Percentiles rank a stretch among this genome's conserved stretches.
phyloP scores from a whole-genome alignment of 2,329 filamentous ascomycete genomes.

The Arachnopeziza araneosa region DNA sequence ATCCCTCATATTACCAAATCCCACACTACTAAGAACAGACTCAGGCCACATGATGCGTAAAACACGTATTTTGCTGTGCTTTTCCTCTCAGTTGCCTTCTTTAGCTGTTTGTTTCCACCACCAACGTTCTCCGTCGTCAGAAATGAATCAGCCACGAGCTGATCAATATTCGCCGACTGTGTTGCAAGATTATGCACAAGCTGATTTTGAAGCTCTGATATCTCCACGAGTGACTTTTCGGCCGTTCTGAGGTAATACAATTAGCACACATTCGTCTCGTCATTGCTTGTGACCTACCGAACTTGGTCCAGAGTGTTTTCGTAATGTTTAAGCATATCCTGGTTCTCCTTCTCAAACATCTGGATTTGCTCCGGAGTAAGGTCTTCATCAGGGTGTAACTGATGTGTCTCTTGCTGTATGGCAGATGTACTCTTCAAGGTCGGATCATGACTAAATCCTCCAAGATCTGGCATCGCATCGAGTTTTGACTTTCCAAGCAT shows the following conservation, averaged over 20 bases:
- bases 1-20: conserved; percentile 56
- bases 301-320: conserved; percentile 93
- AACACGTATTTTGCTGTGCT: conserved; percentile 75
- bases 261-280: conserved; percentile 6
- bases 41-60: conserved; percentile 71
- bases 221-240: conserved; percentile 86
- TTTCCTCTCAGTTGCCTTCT: conserved; percentile 67
- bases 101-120: conserved; percentile 85
- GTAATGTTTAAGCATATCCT: conserved; percentile 87
- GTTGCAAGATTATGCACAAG: conserved; percentile 79
- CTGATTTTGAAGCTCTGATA: conserved; percentile 84
- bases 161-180: conserved; percentile 84
- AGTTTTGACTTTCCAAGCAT: conserved; percentile 64
- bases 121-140: conserved; percentile 81
- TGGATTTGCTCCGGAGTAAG: conserved; percentile 83
- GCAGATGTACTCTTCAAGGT: conserved; percentile 10
- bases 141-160: conserved; percentile 78
- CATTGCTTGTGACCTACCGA: conserved; percentile 53
- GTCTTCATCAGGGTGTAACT: conserved; percentile 32
- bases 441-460: conserved; percentile 21
- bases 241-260: conserved; percentile 55
- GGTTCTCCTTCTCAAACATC: conserved; percentile 89
- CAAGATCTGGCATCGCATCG: conserved; percentile 15
- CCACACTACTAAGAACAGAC: conserved; percentile 70
- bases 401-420: conserved; percentile 17